Evolutionary conservation across 2,329 filamentous ascomycete species (phyloP), one percentile per base, ranked within the genome.

Genomic region (Calonectria hawksworthii): DNA sequence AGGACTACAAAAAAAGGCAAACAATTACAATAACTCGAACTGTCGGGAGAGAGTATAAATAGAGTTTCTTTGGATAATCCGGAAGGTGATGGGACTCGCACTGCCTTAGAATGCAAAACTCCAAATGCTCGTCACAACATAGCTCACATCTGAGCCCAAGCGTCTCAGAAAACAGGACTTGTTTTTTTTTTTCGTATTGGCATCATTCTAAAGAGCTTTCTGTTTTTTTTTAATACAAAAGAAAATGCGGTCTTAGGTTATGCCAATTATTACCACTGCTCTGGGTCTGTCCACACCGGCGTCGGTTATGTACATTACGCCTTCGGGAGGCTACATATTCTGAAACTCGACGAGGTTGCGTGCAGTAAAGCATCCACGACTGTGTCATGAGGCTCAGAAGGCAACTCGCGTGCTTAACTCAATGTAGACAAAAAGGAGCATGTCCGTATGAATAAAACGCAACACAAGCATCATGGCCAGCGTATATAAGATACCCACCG

Each of bases 261-360:
- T 16, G 34, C n/a, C 56, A n/a, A 61, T 36, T 14, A 14, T 32
- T 47, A 47, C 61, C 61, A 44, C 13, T 18, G 26, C 26, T 32
- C 13, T 18, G 23, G 23, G 28, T 32, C 13, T 30, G 16, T 47
- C 38, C 23, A 61, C 23, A 47, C 61, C 26, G 38, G 21, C 18
- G 47, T 28, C 66, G 65, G 34, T 14, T 26, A 44, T 23, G 23
- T 51, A 51, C 54, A 51, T 63, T 23, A 21, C 44, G 28, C 41
- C 34, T 28, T 50, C 66, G 51, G 52, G 54, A 28, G 28, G 23
- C 67, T 26, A 63, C 67, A 69, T 61, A 30, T 13, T 11, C 38
- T 34, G 38, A 69, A 69, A 69, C 52, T 41, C 28, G 41, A 21
- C 67, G 38, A 26, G 67, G 54, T 38, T 56, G 38, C 56, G 32